A percentile compares a stretch with the other conserved stretches of the same genome.
These are phyloP conservation scores for Phytophthora sp. DNA, from an alignment of 352 stramenopile species.

Conservation along the genomic window DNA sequence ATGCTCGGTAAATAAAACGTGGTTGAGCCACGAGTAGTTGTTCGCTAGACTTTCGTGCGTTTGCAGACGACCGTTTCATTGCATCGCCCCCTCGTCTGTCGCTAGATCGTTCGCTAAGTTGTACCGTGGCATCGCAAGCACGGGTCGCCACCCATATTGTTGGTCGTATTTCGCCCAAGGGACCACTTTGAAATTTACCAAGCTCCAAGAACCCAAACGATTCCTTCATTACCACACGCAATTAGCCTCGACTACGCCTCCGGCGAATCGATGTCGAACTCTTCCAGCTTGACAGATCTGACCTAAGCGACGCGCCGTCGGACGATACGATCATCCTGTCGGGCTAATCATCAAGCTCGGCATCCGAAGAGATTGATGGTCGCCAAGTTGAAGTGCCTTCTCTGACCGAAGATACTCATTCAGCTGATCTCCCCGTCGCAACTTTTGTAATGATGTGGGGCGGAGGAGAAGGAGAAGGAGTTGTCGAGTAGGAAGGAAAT, in stretches of 20 bases:
- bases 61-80: not conserved
- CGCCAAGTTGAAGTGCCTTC: not conserved
- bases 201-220: not conserved
- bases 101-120: not conserved
- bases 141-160: not conserved
- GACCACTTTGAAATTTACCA: not conserved
- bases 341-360: conserved; percentile 2
- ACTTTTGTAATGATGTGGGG: not conserved
- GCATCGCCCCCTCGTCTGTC: not conserved
- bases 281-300: not conserved
- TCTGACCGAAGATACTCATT: not conserved
- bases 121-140: not conserved
- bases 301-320: not conserved
- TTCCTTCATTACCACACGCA: not conserved
- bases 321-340: not conserved
- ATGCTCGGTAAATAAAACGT: not conserved
- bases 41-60: no score
- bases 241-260: not conserved
- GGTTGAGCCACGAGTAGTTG: no score
- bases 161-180: not conserved
- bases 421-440: not conserved
- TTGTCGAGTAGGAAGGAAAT: no score
- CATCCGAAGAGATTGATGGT: not conserved
- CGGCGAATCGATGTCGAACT: not conserved
- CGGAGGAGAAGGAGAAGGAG: no score